Evolutionary conservation across 2,329 filamentous ascomycete species (phyloP).

Genomic region (Trichoderma brevicompactum): DNA sequence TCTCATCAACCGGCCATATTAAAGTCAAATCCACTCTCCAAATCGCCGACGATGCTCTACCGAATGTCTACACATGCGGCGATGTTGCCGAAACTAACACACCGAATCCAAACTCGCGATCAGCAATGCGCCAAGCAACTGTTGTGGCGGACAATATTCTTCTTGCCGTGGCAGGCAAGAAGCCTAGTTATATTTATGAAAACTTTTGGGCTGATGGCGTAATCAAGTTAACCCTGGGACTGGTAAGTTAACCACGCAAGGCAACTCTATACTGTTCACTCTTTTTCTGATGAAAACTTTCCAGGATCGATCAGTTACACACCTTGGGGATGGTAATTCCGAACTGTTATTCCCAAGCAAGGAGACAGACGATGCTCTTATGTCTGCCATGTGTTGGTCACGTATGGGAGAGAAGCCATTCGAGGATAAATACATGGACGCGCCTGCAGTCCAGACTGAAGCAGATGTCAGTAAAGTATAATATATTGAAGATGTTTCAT

Average conservation of each 20-base stretch:
- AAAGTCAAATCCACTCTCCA: conserved; percentile 62
- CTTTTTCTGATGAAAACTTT: background rate
- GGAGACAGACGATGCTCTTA: conserved; percentile 51
- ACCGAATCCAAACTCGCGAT: conserved; percentile 57
- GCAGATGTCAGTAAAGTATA: background rate
- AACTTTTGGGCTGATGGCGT: conserved; percentile 52
- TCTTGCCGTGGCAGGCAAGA: conserved; percentile 48
- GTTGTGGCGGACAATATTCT: conserved; percentile 61
- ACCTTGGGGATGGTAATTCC: conserved; percentile 49
- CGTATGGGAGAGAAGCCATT: conserved; percentile 52
- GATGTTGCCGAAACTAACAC: conserved; percentile 61
- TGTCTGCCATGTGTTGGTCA: conserved; percentile 49
- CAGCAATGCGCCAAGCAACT: conserved; percentile 57
- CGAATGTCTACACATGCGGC: conserved; percentile 65
- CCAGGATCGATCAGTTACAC: conserved; percentile 51
- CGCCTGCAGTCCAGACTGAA: background rate
- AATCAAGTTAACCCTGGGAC: conserved; percentile 59
- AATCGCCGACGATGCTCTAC: conserved; percentile 51
- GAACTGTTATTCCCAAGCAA: conserved; percentile 49
- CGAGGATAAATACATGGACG: conserved; percentile 40
- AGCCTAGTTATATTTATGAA: conserved; percentile 46
- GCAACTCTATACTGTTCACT: too few relatives aligned
- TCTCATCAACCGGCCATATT: conserved; percentile 55
- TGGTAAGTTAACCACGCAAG: conserved; percentile 44
- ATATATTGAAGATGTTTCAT: background rate